Evolutionary conservation across 805 yeast genomes (phyloP), one percentile per base, ranked within the genome.

Genomic region (Yarrowia osloensis): DNA sequence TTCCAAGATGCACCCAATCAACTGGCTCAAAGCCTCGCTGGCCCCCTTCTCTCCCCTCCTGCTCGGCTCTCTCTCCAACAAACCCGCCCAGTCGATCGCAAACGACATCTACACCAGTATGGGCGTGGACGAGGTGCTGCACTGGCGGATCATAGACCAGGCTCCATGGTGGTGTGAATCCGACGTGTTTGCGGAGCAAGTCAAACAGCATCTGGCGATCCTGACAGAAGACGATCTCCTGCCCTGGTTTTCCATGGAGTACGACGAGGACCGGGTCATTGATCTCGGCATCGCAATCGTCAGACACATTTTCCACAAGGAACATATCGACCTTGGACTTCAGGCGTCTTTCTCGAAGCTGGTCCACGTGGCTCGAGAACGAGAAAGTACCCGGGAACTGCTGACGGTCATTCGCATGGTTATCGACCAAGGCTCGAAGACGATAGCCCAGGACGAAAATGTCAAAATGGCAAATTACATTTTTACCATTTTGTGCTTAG

Each of bases 391-490:
- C 0, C 22, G 31, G 7, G 44, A 54, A 24, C 28, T 54, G n/a
- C 15, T 54, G 44, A 24, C 42, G 24, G 61, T 54, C 7, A n/a
- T 54, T 9, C 61, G 37, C 17, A 4, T 54, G 61, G 22, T 54
- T 9, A 54, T 54, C 13, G 44, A 54, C 24, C 31, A 54, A 33
- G 44, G 44, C 15, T 22, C 42, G 17, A 54, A 37, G 31, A 35
- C 61, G 15, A 24, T 54, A 2, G 42, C 44, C n/a, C 61, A 37
- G 29, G 61, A 54, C 44, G 61, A 54, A 15, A 54, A 54, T n/a
- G 61, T 54, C 31, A 54, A 54, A 24, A 54, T 54, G 61, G 61
- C 61, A 21, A 54, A 54, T 17, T 54, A 54, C 44, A 54, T 54
- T 35, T 54, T 54, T 33, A 17, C 15, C 12, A 35, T 35, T 22